A percentile compares a stretch with the other conserved stretches of the same genome.
These are phyloP conservation scores for Sanghuangporus weigelae DNA, from an alignment of 1,284 basidiomycete species.

Conservation along the genomic window DNA sequence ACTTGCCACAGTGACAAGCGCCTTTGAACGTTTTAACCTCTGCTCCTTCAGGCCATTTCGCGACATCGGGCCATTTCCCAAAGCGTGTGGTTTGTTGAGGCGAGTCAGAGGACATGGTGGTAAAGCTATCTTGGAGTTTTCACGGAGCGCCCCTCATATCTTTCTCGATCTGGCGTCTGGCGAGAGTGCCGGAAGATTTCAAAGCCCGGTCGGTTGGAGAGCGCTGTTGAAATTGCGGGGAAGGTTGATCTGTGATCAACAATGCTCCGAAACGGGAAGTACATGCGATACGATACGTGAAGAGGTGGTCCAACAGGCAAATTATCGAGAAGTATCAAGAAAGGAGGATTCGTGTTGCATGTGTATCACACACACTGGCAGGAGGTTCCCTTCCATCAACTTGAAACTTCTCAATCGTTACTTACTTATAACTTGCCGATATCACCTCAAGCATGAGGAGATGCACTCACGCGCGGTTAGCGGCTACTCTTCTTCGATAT, in stretches of 20 bases:
- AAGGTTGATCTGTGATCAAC: background rate
- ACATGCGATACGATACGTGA: too few relatives aligned
- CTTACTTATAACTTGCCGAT: background rate
- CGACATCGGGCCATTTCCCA: background rate
- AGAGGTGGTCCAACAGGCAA: background rate
- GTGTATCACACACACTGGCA: background rate
- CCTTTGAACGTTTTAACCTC: constrained; percentile 16
- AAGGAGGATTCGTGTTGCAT: background rate
- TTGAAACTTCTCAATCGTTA: background rate
- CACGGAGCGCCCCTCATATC: background rate
- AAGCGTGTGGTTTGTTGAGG: background rate
- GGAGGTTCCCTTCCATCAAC: constrained; percentile 2
- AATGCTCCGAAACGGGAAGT: background rate
- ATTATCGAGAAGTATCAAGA: background rate
- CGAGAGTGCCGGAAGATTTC: background rate
- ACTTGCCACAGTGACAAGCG: constrained; percentile 18
- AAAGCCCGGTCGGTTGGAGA: background rate
- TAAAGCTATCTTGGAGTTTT: background rate
- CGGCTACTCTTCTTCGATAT: background rate
- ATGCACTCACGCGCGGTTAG: background rate
- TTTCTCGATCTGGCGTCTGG: background rate
- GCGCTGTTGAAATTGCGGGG: background rate
- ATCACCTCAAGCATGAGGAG: constrained; percentile 4
- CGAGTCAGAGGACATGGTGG: background rate
- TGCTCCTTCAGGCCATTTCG: background rate